Evolutionary conservation across 768 basidiomycete genomes (phyloP), one percentile per base, ranked within the genome.

Genomic region (Suillus hirtellus): DNA sequence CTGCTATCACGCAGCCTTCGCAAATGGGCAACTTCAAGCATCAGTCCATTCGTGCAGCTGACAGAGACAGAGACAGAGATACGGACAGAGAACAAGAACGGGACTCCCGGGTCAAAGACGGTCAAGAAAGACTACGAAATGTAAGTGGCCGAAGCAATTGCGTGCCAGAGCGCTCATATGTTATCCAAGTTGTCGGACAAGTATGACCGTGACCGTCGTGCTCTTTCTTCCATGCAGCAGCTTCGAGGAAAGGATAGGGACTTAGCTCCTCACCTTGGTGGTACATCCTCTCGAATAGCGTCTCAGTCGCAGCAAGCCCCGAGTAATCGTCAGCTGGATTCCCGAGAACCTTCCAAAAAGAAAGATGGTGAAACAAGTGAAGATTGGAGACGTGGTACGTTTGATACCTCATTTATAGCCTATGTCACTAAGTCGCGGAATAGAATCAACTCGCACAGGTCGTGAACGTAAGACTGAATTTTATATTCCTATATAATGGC

Each of bases 1-100:
- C 75, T 15, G 66, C 75, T 31, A 69, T 90, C 56, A 84, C 90
- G 31, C 92, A 95, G 69, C 90, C 92, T 34, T 92, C 93, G 42
- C 92, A 94, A 77, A 95, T 95, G 93, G 93, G 93, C 55, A 93
- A 93, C 72, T 95, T 95, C 75, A 91, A 92, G 72, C 93, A 94
- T 70, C 93, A 95, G 68, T 92, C 92, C 12, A 76, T 89, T 68
- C 89, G 91, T 60, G 79, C 84, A 17, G 81, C 78, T 49, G 90
- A 91, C 73, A 83, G 88, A 44, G 82, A 83, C 61, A 78, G 82
- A 56, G 85, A 77, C 52, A 72, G 69, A 60, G 75, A 86, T 27
- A 71, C 73, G 9, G 88, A 82, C 63, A 77, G 75, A 62, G 82
- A 83, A 35, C 76, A 79, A 60, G 84, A 84, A 58, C 81, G 82